Conservation (phyloP, 192 early-diverging fungal species). For the Piromyces sp. region DNA sequence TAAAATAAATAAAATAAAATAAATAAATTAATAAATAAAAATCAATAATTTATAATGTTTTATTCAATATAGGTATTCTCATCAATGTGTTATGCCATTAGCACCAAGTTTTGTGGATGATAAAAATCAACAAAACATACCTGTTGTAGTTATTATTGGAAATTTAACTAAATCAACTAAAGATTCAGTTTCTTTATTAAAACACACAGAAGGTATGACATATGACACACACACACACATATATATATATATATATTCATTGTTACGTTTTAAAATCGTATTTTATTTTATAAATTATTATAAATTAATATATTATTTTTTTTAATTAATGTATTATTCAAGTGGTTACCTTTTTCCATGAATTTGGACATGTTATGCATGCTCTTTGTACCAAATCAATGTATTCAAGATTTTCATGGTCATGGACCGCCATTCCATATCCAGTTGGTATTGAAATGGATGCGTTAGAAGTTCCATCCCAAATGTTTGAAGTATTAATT, state of each 20-base stretch:
- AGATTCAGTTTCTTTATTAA: neutral
- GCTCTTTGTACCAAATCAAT: neutral
- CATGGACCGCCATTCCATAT: constrained; percentile 4
- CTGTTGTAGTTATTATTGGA: neutral
- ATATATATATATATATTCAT: too few species aligned
- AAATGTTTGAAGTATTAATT: constrained; percentile 1
- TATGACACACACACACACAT: too few species aligned
- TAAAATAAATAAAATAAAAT: too few species aligned
- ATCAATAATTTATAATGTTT: too few species aligned
- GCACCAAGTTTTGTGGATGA: neutral
- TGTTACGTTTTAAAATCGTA: too few species aligned
- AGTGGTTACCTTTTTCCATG: constrained; percentile 2
- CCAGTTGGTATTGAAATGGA: constrained; percentile 7
- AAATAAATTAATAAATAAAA: too few species aligned
- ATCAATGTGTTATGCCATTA: constrained; percentile 4
- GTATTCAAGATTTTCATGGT: neutral
- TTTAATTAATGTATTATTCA: too few species aligned
- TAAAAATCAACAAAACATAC: neutral
- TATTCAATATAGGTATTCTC: neutral
- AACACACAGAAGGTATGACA: neutral
- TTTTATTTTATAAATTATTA: too few species aligned
- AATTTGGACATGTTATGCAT: constrained; percentile 4
- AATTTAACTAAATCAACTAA: neutral
- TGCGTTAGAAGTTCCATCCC: constrained; percentile 2
- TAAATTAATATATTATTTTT: too few species aligned